These are phyloP conservation scores for Pseudopediastrum boryanum DNA, from an alignment of 139 green algal species.

Conservation along the genomic window DNA sequence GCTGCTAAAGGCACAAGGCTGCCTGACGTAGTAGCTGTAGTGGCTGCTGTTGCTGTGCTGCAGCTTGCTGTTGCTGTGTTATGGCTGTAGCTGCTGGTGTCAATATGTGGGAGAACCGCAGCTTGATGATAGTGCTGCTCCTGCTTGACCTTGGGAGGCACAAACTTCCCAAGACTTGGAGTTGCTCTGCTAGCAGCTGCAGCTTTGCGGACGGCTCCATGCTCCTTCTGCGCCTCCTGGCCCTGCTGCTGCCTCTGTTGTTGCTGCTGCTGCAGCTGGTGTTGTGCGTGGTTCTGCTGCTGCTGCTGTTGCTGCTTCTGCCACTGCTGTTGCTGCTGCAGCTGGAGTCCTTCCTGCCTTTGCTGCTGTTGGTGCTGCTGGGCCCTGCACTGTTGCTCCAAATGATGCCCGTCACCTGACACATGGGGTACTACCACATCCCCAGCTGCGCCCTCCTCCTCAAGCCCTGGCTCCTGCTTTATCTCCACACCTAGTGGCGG, in stretches of 20 bases:
- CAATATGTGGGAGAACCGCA: neutral
- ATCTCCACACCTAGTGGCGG: too few relatives aligned
- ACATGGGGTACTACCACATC: too few relatives aligned
- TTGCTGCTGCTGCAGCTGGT: neutral
- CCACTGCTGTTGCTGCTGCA: neutral
- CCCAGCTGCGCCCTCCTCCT: too few relatives aligned
- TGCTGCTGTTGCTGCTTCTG: neutral
- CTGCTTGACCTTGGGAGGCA: conserved; percentile 1
- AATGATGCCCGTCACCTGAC: too few relatives aligned
- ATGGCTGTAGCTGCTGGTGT: neutral
- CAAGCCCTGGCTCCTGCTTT: too few relatives aligned
- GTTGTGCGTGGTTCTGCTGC: neutral
- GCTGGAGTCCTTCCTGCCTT: neutral
- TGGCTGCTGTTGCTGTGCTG: neutral
- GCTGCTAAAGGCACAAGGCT: neutral
- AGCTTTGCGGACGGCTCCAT: neutral
- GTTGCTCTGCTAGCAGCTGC: neutral
- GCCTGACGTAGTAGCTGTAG: neutral
- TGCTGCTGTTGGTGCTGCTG: neutral
- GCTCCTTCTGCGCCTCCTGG: neutral
- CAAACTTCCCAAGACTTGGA: too few relatives aligned
- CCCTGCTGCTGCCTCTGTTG: conserved; percentile 11
- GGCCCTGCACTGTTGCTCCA: neutral
- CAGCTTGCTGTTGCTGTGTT: neutral
- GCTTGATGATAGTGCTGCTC: neutral